Conservation (phyloP, 1,139 yeast genomes). For the Scheffersomyces insectosa region DNA sequence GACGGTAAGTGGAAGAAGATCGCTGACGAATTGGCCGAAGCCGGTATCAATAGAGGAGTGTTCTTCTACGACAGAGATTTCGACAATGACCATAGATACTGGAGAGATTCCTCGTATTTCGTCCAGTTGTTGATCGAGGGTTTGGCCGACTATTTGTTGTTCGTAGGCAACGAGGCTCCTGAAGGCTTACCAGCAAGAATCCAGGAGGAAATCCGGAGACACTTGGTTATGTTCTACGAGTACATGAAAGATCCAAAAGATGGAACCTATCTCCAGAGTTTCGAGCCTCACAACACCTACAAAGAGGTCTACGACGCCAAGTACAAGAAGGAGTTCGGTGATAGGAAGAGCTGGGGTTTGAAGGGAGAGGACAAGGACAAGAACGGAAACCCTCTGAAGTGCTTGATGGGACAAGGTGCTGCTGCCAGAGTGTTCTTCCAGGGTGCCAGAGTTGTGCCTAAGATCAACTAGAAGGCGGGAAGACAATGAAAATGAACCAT, state of each 20-base stretch:
- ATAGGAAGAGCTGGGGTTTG: conserved; percentile 51
- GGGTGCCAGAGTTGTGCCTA: conserved; percentile 58
- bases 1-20: conserved; percentile 56
- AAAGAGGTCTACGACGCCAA: conserved; percentile 47
- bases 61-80: conserved; percentile 70
- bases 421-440: conserved; percentile 73
- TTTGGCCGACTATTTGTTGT: conserved; percentile 61
- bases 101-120: conserved; percentile 67
- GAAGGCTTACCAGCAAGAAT: conserved; percentile 36
- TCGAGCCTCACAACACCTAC: conserved; percentile 61
- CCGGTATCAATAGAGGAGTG: conserved; percentile 56
- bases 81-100: conserved; percentile 54
- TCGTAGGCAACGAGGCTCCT: conserved; percentile 48
- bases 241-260: conserved; percentile 60
- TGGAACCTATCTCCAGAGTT: conserved; percentile 61
- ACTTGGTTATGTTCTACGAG: conserved; percentile 54
- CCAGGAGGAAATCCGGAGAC: conserved; percentile 48
- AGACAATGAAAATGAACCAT: too few relatives aligned
- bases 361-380: conserved; percentile 47
- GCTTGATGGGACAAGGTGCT: conserved; percentile 64
- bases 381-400: conserved; percentile 46
- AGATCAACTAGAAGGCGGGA: background rate
- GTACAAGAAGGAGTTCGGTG: conserved; percentile 59
- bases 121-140: conserved; percentile 69
- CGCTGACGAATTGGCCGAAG: conserved; percentile 61